phyloP scores from a whole-genome alignment of 768 basidiomycete genomes.

The Polyporus arcularius region DNA sequence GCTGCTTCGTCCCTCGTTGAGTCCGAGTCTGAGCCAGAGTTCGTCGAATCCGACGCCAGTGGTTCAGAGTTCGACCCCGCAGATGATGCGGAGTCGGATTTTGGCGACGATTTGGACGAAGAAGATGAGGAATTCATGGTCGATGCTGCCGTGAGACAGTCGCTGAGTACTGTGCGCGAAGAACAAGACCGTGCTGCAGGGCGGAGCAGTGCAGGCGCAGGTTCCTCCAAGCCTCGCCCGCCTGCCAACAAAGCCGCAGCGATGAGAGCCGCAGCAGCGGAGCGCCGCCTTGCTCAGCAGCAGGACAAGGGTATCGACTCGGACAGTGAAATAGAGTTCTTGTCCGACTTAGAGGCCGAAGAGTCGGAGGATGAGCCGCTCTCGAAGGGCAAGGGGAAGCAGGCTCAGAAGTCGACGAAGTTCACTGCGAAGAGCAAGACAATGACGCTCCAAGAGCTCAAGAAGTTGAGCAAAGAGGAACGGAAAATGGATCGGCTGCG shows the following conservation, averaged over 20 bases:
- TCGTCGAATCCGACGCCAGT: constrained; percentile 55
- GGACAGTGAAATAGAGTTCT: constrained; percentile 7
- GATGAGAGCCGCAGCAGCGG: constrained; percentile 53
- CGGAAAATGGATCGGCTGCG: constrained; percentile 25
- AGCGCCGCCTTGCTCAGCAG: constrained; percentile 45
- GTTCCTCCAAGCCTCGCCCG: constrained; percentile 27
- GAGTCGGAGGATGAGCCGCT: constrained; percentile 30
- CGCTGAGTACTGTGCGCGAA: constrained; percentile 39
- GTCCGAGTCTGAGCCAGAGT: constrained; percentile 12
- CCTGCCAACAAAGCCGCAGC: constrained; percentile 43
- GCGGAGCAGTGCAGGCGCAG: constrained; percentile 36
- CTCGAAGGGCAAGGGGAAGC: constrained; percentile 33
- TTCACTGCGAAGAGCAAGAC: background rate
- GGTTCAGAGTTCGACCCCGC: constrained; percentile 63
- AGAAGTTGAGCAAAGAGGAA: constrained; percentile 25
- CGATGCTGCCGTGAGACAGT: constrained; percentile 55
- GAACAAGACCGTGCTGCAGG: constrained; percentile 32
- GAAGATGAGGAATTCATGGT: constrained; percentile 49
- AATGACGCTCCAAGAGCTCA: constrained; percentile 9
- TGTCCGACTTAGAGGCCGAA: constrained; percentile 16
- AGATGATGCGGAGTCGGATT: constrained; percentile 23
- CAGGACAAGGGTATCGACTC: constrained; percentile 30
- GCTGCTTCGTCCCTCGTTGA: constrained; percentile 4
- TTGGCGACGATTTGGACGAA: constrained; percentile 7
- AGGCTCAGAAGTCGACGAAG: constrained; percentile 19